Base-by-base conservation (phyloP, 306 rosid genomes). In the Prunus padus region DNA sequence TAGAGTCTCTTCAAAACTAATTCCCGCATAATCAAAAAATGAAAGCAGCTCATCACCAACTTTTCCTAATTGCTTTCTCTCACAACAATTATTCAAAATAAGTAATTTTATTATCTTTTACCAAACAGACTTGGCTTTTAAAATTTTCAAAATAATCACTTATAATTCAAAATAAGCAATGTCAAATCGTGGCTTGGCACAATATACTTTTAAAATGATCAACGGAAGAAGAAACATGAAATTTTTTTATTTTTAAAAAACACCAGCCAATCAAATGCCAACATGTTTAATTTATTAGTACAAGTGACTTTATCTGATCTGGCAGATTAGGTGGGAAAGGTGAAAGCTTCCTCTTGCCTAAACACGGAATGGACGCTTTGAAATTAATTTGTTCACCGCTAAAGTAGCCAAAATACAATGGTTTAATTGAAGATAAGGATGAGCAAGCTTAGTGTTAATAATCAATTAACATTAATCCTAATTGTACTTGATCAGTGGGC, bases 181-280 rank as follows among this genome's bases (percentile, higher is more conserved):
- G n/a, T n/a, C n/a, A n/a, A n/a, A n/a, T 82, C 75, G 71, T 80
- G 82, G 71, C 73, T 86, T 8, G 18, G 12, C 30, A 23, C 54
- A 30, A n/a, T 73, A 74, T 47, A 45, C 59, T 44, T 26, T 4
- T 60, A 73, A 56, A 22, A 40, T 37, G 11, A 47, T 13, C 16
- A 31, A 18, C 2, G 19, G 65, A n/a, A 33, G 18, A 56, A 47
- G 19, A 57, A 22, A 22, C 22, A 15, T 22, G 47, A 22, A 56
- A 42, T 37, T 20, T 71, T 23, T 10, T n/a, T 8, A 30, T 55
- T 22, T 70, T 69, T 31, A 0, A 31, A 31, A 31, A 31, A 37
- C n/a, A 78, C 55, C 57, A 33, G 49, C 57, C 71, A 60, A 74
- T 68, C 56, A 50, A 8, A 67, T 74, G 18, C 18, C 15, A 19